Base-by-base conservation (phyloP, 352 stramenopile genomes). In the Globisporangium iwayamae region DNA sequence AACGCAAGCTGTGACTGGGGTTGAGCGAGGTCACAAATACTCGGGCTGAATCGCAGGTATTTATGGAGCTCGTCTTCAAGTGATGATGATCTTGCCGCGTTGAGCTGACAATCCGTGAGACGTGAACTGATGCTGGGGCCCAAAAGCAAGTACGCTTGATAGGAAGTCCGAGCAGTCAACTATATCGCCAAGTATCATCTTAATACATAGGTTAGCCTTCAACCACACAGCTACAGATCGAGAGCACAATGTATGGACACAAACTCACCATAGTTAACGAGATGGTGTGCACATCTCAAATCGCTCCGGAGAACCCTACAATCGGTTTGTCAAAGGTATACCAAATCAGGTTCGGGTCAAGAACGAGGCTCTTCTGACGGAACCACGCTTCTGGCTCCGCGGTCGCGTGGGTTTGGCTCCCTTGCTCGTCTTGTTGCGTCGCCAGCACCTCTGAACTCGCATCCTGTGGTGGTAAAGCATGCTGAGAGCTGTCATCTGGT, bases 241-340 rank as follows among this genome's bases (percentile, higher is more conserved):
- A 14, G 2, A 20, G 50, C 48, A 28, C 25, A 28, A 28, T 28
- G 25, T 22, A 46, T n/a, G 11, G 3, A 6, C 43, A 50, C 32
- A 25, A 50, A 25, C 43, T 50, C 18, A 32, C 13, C 5, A 10
- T 41, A 1, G 30, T 7, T 28, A 13, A 22, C 16, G 16, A 30
- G 10, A 7, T 32, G 16, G 52, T n/a, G 1, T 11, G 32, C 13
- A 20, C 2, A 8, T 46, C 22, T 46, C 32, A 65, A 41, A 81
- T 60, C 11, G 61, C 60, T 2, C 75, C 72, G 0, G 66, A 62
- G 60, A 85, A 81, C 14, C 77, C 77, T 28, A 64, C 53, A 54
- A 85, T 76, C 2, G 77, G 68, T 43, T 75, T 74, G 51, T 81
- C 72, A 25, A 76, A 66, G 6, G 76, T 70, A 67, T 83, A 81